A percentile compares a stretch with the other conserved stretches of the same genome.
phyloP scores from a whole-genome alignment of 2,329 filamentous ascomycete species.

The Fusarium graminum region DNA sequence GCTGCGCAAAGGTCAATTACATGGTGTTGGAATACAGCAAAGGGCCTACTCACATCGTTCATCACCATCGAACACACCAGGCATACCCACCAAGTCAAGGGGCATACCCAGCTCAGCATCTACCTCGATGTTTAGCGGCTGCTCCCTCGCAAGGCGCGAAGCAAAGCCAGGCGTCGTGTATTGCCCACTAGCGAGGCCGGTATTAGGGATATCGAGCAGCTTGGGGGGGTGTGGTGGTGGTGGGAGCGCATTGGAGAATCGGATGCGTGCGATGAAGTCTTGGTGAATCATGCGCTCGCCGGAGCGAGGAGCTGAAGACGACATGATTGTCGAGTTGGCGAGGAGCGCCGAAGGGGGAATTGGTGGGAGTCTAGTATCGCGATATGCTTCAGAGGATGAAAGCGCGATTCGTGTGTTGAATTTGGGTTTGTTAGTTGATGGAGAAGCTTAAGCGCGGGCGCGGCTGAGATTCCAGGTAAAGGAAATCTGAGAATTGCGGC shows the following conservation, averaged over 20 bases:
- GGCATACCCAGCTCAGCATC: slow-evolving; percentile 99
- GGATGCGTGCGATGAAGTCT: slow-evolving; percentile 95
- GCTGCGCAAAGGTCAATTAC: slow-evolving; percentile 63
- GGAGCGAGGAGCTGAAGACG: slow-evolving; percentile 51
- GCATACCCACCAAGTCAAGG: slow-evolving; percentile 93
- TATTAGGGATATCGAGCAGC: slow-evolving; percentile 95
- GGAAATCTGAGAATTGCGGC: slow-evolving; percentile 44
- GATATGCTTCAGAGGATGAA: slow-evolving; percentile 7
- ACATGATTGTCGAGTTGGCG: slow-evolving; percentile 39
- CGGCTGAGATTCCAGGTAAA: slow-evolving; percentile 36
- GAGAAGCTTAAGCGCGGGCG: slow-evolving; percentile 42
- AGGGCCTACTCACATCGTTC: slow-evolving; percentile 77
- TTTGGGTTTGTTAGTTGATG: slow-evolving; percentile 24
- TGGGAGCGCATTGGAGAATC: slow-evolving; percentile 95
- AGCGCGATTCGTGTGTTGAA: slow-evolving; percentile 16
- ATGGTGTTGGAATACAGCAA: background rate
- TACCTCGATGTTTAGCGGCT: slow-evolving; percentile 95
- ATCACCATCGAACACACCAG: slow-evolving; percentile 93
- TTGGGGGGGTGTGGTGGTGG: slow-evolving; percentile 95
- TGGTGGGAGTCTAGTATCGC: slow-evolving; percentile 9
- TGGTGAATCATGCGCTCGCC: slow-evolving; percentile 80
- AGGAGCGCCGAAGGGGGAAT: slow-evolving; percentile 21
- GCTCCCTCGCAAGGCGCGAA: slow-evolving; percentile 87
- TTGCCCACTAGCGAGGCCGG: slow-evolving; percentile 85
- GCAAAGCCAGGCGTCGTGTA: slow-evolving; percentile 94